A percentile compares a stretch with the other conserved stretches of the same genome.
phyloP scores from a whole-genome alignment of 345 rosid species.

The Tarenaya hassleriana region DNA sequence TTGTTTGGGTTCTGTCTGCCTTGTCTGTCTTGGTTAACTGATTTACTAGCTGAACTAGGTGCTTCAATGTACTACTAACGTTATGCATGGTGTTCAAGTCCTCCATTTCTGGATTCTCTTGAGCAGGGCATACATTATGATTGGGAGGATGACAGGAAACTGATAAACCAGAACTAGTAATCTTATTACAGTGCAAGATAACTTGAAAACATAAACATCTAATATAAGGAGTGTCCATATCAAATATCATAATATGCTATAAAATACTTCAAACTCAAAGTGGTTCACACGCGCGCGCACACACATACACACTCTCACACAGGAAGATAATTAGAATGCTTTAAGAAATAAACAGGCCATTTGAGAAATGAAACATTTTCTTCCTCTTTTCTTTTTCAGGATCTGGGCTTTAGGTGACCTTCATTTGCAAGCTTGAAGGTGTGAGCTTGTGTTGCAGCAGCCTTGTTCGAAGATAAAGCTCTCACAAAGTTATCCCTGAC shows the following conservation, averaged over 20 bases:
- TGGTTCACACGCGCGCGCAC: neutral
- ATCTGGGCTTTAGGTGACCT: conserved; percentile 55
- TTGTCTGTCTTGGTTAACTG: too few species aligned
- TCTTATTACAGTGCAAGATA: conserved; percentile 17
- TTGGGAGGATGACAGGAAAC: too few species aligned
- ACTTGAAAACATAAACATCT: conserved; percentile 13
- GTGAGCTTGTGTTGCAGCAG: conserved; percentile 73
- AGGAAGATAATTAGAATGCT: conserved; percentile 24
- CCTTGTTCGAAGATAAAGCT: conserved; percentile 52
- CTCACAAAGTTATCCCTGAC: conserved; percentile 60
- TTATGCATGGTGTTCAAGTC: neutral
- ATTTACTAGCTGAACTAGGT: too few species aligned
- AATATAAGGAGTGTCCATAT: conserved; percentile 24
- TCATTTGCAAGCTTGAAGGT: conserved; percentile 90
- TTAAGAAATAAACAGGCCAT: conserved; percentile 21
- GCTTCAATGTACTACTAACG: too few species aligned
- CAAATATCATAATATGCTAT: conserved; percentile 26
- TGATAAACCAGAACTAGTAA: conserved; percentile 10
- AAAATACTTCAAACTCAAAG: conserved; percentile 18
- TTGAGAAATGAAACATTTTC: conserved; percentile 11
- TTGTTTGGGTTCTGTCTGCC: neutral
- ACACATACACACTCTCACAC: conserved; percentile 24
- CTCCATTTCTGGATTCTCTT: neutral
- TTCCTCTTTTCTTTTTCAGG: conserved; percentile 29
- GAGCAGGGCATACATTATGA: conserved; percentile 7